Conservation (phyloP, 345 rosid genomes). For the Erucastrum elatum region DNA sequence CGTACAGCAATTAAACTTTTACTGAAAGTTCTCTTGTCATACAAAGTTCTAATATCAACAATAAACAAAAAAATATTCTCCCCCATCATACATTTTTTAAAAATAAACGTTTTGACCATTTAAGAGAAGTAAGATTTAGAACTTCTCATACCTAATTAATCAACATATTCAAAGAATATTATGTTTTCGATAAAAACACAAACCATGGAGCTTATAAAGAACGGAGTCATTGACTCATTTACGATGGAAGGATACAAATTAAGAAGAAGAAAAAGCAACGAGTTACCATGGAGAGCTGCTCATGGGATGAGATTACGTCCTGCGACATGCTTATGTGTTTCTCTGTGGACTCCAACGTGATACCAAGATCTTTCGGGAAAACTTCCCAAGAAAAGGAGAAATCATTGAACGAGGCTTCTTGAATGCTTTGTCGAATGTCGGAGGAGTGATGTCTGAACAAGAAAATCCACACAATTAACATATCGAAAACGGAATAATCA, state of each 20-base stretch:
- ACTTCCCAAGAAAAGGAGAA: constrained; percentile 15
- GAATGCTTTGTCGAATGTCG: constrained; percentile 28
- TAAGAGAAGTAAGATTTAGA: neutral
- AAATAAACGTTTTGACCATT: neutral
- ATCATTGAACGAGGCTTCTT: constrained; percentile 19
- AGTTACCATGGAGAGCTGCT: constrained; percentile 39
- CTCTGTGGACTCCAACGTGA: constrained; percentile 10
- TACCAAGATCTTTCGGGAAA: neutral
- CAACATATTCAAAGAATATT: too few relatives aligned
- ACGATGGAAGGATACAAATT: neutral
- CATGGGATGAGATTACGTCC: constrained; percentile 40
- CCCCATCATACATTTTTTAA: neutral
- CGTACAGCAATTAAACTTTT: neutral
- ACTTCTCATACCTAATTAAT: neutral
- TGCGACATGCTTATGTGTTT: constrained; percentile 33
- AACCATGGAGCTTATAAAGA: neutral
- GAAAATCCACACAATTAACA: constrained; percentile 19
- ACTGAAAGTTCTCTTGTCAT: neutral
- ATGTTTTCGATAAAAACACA: neutral
- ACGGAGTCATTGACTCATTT: neutral
- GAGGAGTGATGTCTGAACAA: constrained; percentile 31
- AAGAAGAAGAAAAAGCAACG: neutral
- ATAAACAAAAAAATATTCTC: neutral
- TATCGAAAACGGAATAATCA: neutral
- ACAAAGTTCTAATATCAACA: too few relatives aligned